phyloP scores from a whole-genome alignment of 2,329 filamentous ascomycete genomes.

The Fusarium verticillioides region DNA sequence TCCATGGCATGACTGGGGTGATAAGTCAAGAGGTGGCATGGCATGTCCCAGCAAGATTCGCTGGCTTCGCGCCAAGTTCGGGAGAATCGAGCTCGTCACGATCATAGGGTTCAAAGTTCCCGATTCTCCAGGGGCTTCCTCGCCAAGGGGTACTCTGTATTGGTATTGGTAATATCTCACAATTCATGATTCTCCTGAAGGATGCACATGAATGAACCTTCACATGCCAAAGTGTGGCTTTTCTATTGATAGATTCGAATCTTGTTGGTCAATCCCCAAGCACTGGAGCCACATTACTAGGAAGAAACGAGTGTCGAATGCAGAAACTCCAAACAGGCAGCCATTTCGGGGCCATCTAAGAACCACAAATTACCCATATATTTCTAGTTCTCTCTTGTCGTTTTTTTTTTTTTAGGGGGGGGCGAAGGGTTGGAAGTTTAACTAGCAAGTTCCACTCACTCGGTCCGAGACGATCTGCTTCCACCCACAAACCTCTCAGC shows the following conservation, averaged over 20 bases:
- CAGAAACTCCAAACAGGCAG: slow-evolving; percentile 34
- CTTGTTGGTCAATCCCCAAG: slow-evolving; percentile 4
- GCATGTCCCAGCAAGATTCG: neutral
- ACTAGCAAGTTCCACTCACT: slow-evolving; percentile 16
- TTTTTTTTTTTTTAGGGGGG: neutral
- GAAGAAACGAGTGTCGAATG: slow-evolving; percentile 34
- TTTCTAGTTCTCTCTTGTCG: slow-evolving; percentile 24
- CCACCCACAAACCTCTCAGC: slow-evolving; percentile 3
- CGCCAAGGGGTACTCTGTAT: neutral
- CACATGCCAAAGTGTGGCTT: slow-evolving; percentile 35
- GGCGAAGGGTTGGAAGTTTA: neutral
- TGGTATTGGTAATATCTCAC: slow-evolving; percentile 5
- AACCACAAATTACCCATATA: slow-evolving; percentile 16
- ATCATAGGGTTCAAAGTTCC: neutral
- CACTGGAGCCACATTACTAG: slow-evolving; percentile 24
- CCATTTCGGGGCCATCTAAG: slow-evolving; percentile 3
- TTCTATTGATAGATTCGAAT: slow-evolving; percentile 13
- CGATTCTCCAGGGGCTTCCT: neutral
- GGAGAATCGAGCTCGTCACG: neutral
- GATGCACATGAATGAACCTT: slow-evolving; percentile 17
- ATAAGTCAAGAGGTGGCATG: neutral
- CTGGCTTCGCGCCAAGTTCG: slow-evolving; percentile 1
- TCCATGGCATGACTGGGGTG: neutral
- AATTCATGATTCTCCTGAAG: neutral
- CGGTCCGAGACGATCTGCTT: slow-evolving; percentile 23